These are phyloP conservation scores for Thraustotheca clavata DNA, from an alignment of 352 stramenopile genomes.

Conservation along the genomic window DNA sequence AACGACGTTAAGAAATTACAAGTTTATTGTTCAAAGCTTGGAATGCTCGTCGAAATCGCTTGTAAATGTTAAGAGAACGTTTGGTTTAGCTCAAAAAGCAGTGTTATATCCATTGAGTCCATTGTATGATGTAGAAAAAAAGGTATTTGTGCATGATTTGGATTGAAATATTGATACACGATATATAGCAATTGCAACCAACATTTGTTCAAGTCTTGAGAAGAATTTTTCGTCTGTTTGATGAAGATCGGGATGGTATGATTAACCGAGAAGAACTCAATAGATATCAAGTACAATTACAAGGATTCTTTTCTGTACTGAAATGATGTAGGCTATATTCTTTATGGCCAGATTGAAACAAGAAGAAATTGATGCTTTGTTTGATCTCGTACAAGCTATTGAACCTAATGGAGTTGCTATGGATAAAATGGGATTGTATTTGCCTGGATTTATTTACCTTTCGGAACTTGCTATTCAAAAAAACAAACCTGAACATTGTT, in stretches of 20 bases:
- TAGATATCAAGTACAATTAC: constrained; percentile 49
- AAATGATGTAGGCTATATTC: constrained; percentile 43
- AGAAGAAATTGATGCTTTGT: constrained; percentile 78
- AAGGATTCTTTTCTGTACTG: background rate
- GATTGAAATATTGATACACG: background rate
- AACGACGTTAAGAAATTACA: constrained; percentile 17
- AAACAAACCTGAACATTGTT: constrained; percentile 82
- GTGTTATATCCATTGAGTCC: constrained; percentile 83
- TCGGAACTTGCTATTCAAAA: constrained; percentile 86
- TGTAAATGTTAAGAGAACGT: constrained; percentile 79
- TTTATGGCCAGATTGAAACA: constrained; percentile 74
- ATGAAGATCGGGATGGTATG: constrained; percentile 68
- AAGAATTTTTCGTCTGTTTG: constrained; percentile 80
- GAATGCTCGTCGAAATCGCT: constrained; percentile 86
- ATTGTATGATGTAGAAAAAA: constrained; percentile 81
- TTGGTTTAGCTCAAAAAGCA: constrained; percentile 82
- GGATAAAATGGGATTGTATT: constrained; percentile 51
- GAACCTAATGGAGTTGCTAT: constrained; percentile 56
- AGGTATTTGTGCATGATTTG: constrained; percentile 28
- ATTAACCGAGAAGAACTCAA: constrained; percentile 82
- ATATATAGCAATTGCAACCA: constrained; percentile 57
- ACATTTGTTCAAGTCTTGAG: constrained; percentile 81
- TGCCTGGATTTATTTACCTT: constrained; percentile 76
- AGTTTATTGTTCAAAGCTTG: constrained; percentile 72
- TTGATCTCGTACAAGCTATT: constrained; percentile 64